A percentile compares a stretch with the other conserved stretches of the same genome.
Evolutionary conservation across 1,284 basidiomycete species (phyloP).

Genomic region (Takashimella koratensis): DNA sequence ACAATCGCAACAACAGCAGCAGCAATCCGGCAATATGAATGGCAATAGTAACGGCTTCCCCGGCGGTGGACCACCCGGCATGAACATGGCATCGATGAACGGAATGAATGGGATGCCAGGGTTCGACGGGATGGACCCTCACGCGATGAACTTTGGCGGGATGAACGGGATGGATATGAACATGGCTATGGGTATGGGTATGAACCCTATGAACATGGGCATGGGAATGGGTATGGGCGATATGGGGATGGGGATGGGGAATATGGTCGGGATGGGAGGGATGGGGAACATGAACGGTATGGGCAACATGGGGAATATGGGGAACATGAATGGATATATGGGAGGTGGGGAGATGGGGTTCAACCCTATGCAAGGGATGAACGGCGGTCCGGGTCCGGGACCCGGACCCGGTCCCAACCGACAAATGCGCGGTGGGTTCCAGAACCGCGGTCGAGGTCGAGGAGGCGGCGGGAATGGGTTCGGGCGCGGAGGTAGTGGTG

Average conservation of each 20-base stretch:
- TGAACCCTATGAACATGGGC: not conserved
- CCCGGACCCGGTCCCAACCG: too few relatives aligned
- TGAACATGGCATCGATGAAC: conserved; percentile 9
- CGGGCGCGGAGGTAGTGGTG: not conserved
- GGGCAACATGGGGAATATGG: conserved; percentile 2
- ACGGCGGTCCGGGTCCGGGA: not conserved
- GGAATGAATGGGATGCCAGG: conserved; percentile 1
- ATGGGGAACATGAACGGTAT: conserved; percentile 5
- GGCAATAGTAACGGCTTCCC: conserved; percentile 1
- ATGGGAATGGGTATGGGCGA: conserved; percentile 5
- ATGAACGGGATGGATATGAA: not conserved
- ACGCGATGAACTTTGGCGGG: not conserved
- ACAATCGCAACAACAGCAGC: conserved; percentile 2
- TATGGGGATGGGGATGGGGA: conserved; percentile 14
- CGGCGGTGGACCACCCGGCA: conserved; percentile 8
- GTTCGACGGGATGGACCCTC: not conserved
- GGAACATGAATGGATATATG: not conserved
- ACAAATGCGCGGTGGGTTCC: not conserved
- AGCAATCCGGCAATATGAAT: conserved; percentile 2
- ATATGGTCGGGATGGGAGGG: conserved; percentile 12
- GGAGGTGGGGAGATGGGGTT: not conserved
- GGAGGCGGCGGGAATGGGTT: not conserved
- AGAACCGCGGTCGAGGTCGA: not conserved
- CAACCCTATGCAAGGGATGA: not conserved
- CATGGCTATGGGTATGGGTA: conserved; percentile 9